Base-by-base conservation (phyloP, 2,329 filamentous ascomycete species). In the Cylindrodendrum hubeiense region DNA sequence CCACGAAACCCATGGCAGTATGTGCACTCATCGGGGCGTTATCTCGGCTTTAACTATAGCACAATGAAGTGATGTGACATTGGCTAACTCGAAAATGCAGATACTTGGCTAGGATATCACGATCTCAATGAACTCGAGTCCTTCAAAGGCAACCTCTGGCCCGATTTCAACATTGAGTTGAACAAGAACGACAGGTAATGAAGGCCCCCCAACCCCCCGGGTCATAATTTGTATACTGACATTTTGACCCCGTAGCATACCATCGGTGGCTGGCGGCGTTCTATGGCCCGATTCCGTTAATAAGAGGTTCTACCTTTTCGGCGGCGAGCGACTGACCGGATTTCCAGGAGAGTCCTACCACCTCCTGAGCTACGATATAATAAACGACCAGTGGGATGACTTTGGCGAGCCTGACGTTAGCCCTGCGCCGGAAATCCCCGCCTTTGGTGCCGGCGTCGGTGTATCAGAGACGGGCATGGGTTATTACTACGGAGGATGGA, bases 401-500 rank as follows among this genome's bases (percentile, higher is more conserved):
- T 81, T 85, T 58, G 79, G 72, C 30, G 66, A 71, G 62, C 80
- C 76, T 3, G 13, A 52, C 6, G 9, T 57, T 12, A 47, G 9
- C 21, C 44, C 53, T 7, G 4, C 46, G 60, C 78, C 71, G 44
- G 71, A 71, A 28, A 68, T 71, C 12, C 59, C 65, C 12, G 82
- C 85, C 2, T 89, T 83, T 60, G 88, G 88, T 7, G 87, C 86
- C 8, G 85, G 86, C 13, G 82, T 84, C 17, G 81, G 85, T 2
- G 80, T 88, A 8, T 82, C 87, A 3, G 80, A 83, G 37, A 79
- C 82, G 2, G 88, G 85, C 5, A 77, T 85, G 54, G 87, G 85
- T 1, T 91, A 86, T 71, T 88, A 89, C 73, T 85, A 87, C 65
- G 89, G 89, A 39, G 89, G 89, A 44, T 90, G 85, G 83, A 76